Base-by-base conservation (phyloP, 331 rosid species). In the Pyrus hybrid region DNA sequence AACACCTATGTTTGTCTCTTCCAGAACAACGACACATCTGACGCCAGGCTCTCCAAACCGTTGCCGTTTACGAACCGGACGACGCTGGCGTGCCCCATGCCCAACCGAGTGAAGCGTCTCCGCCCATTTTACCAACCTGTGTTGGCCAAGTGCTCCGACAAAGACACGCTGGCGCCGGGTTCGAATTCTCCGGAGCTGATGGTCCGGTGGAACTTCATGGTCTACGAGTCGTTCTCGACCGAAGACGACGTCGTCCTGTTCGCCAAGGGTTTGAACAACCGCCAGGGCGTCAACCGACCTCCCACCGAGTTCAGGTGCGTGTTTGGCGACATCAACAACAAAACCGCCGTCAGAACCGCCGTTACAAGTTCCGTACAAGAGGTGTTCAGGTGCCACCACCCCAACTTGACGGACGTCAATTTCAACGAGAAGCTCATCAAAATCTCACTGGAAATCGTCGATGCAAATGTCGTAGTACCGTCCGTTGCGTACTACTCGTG, bases 301-400 rank as follows among this genome's bases (percentile, higher is more conserved):
- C 90, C 88, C 0, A 21, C 23, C 23, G 86, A 85, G 13, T 86
- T 92, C 62, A 78, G 76, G 22, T 90, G 97, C 70, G 77, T 92
- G 26, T 88, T 91, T 43, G 79, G 80, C 1, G 43, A 80, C 56
- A 73, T 5, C 18, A 47, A 56, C 5, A 22, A 30, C 5, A 3
- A 58, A 9, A 29, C 17, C 14, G 72, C 82, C 72, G 74, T 87
- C 11, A 81, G 51, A 26, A 88, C 80, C 71, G 53, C 80, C 80
- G 91, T 92, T 7, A 84, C 88, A 2, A 85, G 83, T 80, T 90
- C 97, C 16, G 60, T 43, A 1, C 96, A 92, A 63, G 96, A 92
- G 67, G 90, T 92, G 1, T 92, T 92, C 84, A 79, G 97, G 8
- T 92, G 97, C 74, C 76, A 16, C 9, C 96, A 86, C 68, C 97